Base-by-base conservation (phyloP, 78 protist genomes). In the Polysphondylium violaceum region DNA sequence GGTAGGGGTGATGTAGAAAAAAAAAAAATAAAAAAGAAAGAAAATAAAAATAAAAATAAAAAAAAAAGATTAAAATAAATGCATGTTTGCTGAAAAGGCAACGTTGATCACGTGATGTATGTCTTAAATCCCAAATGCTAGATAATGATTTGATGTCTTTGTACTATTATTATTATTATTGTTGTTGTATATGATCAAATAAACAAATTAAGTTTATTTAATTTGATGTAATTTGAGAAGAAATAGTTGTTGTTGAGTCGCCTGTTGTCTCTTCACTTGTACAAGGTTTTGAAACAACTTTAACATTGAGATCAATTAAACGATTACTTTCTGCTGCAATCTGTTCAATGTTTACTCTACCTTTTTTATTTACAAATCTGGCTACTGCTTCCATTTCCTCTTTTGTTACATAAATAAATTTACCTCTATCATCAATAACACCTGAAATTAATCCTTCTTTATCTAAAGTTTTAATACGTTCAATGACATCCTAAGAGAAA, bases 401-500 rank as follows among this genome's bases (percentile, higher is more conserved):
- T 63, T 40, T 44, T 14, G 95, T 85, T 17, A 96, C 43, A 74
- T 79, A 85, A 56, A 96, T 94, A 85, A 78, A 96, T 72, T 94
- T 96, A 23, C 97, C 97, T 21, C 97, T 71, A 51, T 96, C 97
- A 64, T 96, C 97, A 27, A 90, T 38, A 23, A 96, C 89, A 38
- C 97, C 97, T 0, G 94, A 76, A n/a, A 96, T 33, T 27, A 74
- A 17, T 11, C 97, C 96, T 51, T 74, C 53, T 35, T 55, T 36
- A 73, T 94, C 96, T 27, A 96, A 77, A 11, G 65, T 53, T 23
- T 68, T 79, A n/a, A 94, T 68, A 29, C 93, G 78, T 12, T 83
- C 88, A 29, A 93, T 65, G 3, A 59, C 93, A 33, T 95, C 96
- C 38, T 76, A 43, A 4, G 16, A 19, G 1, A 51, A 23, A 21